Evolutionary conservation across 2,329 filamentous ascomycete species (phyloP), one percentile per base, ranked within the genome.

Genomic region (Colletotrichum cereale): DNA sequence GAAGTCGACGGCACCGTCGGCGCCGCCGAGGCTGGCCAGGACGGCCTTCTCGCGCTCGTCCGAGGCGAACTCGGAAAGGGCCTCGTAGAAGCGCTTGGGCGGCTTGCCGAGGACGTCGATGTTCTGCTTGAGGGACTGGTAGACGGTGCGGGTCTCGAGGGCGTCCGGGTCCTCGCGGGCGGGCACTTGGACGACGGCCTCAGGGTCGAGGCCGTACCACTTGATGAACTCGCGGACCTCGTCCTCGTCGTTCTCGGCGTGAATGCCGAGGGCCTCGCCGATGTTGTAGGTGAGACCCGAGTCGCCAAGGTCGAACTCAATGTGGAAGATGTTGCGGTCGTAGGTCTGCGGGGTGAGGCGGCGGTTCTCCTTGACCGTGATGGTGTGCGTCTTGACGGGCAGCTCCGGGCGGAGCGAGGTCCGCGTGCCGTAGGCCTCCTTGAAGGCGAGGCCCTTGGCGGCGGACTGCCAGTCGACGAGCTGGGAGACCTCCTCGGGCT

Each of bases 271-370:
- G 57, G 96, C 96, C 85, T 99, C 96, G 68, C 96, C 96, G 78
- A 99, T 98, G 80, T 97, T 94, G 84, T 99, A 99, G 52, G 90
- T 97, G 74, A 99, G 90, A 48, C 95, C 96, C 42, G 96, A 97
- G 78, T 92, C 84, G 72, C 96, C 96, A 31, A 99, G 90, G 79
- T 98, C 96, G 78, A 99, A 99, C 84, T 99, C 96, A 74, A 99
- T 98, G 85, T 99, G 96, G 92, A 99, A 99, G 83, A 99, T 98
- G 87, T 99, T 98, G 77, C 96, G 94, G 82, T 98, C 95, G 80
- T 99, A 99, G 40, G 91, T 92, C 31, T 83, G 78, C 3, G 96
- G 96, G 0, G 96, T 99, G 66, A 99, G 89, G 74, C 96, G 91
- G 73, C 96, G 93, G 85, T 97, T 98, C 86, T 98, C 96, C 86